Evolutionary conservation across 768 basidiomycete genomes (phyloP).

Genomic region (Ramaria sp.): DNA sequence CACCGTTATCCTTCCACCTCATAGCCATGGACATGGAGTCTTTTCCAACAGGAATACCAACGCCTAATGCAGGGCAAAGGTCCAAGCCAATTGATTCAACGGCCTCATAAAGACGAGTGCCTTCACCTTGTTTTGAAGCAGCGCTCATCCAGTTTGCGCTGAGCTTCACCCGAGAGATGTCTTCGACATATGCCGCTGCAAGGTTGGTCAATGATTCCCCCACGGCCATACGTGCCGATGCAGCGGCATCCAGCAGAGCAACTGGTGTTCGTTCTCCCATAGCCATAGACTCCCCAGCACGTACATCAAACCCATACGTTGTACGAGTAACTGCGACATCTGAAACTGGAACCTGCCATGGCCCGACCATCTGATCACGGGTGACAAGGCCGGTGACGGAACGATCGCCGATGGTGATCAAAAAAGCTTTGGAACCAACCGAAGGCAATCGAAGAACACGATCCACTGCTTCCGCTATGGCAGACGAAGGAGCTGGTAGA

Average conservation of each 20-base stretch:
- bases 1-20: constrained; percentile 67
- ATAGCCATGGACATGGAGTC: constrained; percentile 99
- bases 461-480: constrained; percentile 52
- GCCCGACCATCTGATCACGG: constrained; percentile 98
- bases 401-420: constrained; percentile 97
- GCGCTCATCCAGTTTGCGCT: constrained; percentile 99
- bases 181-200: constrained; percentile 63
- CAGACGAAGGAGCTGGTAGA: constrained; percentile 27
- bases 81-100: constrained; percentile 87
- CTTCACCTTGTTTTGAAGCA: constrained; percentile 81
- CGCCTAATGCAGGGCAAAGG: constrained; percentile 82
- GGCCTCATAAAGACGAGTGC: constrained; percentile 81
- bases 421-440: constrained; percentile 92
- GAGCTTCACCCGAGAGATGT: constrained; percentile 73
- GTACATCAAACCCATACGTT: constrained; percentile 82
- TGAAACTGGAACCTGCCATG: constrained; percentile 96
- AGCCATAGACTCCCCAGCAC: constrained; percentile 91
- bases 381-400: constrained; percentile 89
- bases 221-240: constrained; percentile 93
- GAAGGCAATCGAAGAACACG: constrained; percentile 86
- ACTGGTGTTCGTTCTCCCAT: constrained; percentile 95
- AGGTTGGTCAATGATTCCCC: constrained; percentile 91
- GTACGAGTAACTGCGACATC: constrained; percentile 96
- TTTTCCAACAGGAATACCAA: constrained; percentile 97
- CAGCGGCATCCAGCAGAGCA: constrained; percentile 77